Evolutionary conservation across 805 yeast genomes (phyloP).

Genomic region (Candida lessepsii): DNA sequence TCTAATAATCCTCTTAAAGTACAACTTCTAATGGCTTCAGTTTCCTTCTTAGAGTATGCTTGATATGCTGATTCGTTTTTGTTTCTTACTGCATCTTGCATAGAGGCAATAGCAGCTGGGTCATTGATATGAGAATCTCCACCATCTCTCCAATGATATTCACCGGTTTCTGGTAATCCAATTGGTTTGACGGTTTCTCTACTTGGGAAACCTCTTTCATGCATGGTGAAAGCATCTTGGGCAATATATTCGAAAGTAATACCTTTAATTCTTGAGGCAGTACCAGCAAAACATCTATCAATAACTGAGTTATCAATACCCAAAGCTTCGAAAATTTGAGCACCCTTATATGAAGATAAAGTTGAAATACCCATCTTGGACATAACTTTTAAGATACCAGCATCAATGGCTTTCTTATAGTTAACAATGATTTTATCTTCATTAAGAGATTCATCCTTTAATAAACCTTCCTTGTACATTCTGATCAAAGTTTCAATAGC

Average conservation of each 20-base stretch:
- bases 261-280: constrained; percentile 96
- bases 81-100: constrained; percentile 98
- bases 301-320: constrained; percentile 95
- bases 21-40: constrained; percentile 88
- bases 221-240: constrained; percentile 92
- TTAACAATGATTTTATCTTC: constrained; percentile 66
- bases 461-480: constrained; percentile 77
- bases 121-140: constrained; percentile 95
- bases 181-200: constrained; percentile 68
- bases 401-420: constrained; percentile 81
- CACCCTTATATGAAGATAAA: constrained; percentile 97
- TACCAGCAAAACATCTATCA: constrained; percentile 94
- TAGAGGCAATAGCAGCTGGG: constrained; percentile 90
- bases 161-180: constrained; percentile 91
- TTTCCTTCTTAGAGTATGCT: constrained; percentile 83
- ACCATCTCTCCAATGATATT: constrained; percentile 98
- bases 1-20: constrained; percentile 92
- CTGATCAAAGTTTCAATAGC: constrained; percentile 85
- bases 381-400: constrained; percentile 95
- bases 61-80: constrained; percentile 93
- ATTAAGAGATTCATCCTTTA: constrained; percentile 52
- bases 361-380: constrained; percentile 99
- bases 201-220: constrained; percentile 86
- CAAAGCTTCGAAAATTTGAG: constrained; percentile 95
- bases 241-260: constrained; percentile 94